Evolutionary conservation across 306 rosid genomes (phyloP), one percentile per base, ranked within the genome.

Genomic region (Prunus salicina): DNA sequence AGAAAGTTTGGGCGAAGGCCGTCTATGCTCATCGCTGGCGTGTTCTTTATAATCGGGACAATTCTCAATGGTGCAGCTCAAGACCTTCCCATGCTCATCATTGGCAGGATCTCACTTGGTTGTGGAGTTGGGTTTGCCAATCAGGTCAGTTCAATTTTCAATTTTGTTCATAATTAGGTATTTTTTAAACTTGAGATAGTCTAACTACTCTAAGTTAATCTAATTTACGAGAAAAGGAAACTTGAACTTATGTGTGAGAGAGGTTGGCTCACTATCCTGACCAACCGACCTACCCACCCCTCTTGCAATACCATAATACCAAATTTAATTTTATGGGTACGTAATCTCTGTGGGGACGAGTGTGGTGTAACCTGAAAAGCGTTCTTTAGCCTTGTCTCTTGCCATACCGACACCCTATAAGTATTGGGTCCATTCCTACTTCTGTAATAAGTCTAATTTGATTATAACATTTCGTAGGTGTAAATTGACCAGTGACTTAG

Each of bases 51-150:
- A 3, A 0, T 74, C 3, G 97, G 98, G 43, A 86, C 93, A 0
- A 11, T 82, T 63, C 63, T 89, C 19, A 91, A 85, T 13, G 83
- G 89, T 0, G 67, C 87, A 0, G 93, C 88, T 5, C 25, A n/a
- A 3, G 73, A 57, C 64, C 82, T 93, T 25, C 2, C 22, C 13
- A 71, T 87, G 82, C 90, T 93, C 71, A 93, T 93, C 53, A 0
- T 72, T 0, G 97, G 97, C 6, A 82, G 97, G 58, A 53, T 93
- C 64, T 49, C 76, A 3, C 90, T 93, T 19, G 98, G 97, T 18
- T 88, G 87, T 25, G 96, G 96, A 2, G 98, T 93, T 66, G 98
- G 97, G 52, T 93, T 91, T 51, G 96, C 97, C 64, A 91, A 93
- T 70, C 97, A 93, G 97, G 98, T 91, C 12, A n/a, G 45, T 19